A percentile compares a stretch with the other conserved stretches of the same genome.
Conservation (phyloP, 2,329 filamentous ascomycete species). For the Capronia coronata region DNA sequence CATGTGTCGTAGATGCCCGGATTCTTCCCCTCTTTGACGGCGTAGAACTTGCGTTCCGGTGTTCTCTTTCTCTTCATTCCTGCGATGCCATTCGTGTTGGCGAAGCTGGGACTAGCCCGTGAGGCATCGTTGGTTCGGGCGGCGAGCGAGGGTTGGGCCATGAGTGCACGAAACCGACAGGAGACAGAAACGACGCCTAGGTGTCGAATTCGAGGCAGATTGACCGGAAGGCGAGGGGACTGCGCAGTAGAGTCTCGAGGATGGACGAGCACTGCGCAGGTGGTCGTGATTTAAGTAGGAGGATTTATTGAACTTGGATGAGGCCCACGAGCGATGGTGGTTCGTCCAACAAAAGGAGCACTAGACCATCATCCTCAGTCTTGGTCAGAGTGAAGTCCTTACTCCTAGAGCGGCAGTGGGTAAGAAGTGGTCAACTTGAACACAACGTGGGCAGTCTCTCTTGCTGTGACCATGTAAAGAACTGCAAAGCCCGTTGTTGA, state of each 20-base stretch:
- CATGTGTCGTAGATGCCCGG: slow-evolving; percentile 60
- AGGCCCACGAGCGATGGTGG: too few species aligned
- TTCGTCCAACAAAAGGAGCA: neutral
- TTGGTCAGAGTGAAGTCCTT: too few species aligned
- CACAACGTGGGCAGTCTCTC: too few species aligned
- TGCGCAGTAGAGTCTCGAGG: neutral
- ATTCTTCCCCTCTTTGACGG: slow-evolving; percentile 53
- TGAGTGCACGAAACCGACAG: slow-evolving; percentile 7
- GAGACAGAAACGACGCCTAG: slow-evolving; percentile 4
- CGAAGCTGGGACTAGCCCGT: slow-evolving; percentile 13
- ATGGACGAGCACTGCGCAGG: neutral
- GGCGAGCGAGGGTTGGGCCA: slow-evolving; percentile 20
- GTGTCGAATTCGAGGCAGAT: slow-evolving; percentile 22
- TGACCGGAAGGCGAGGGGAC: slow-evolving; percentile 1
- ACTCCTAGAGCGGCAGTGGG: too few species aligned
- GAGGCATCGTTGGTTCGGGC: slow-evolving; percentile 10
- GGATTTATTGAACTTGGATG: too few species aligned
- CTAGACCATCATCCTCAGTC: too few species aligned
- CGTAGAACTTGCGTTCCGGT: slow-evolving; percentile 54
- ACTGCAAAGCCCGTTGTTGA: too few species aligned
- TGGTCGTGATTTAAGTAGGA: neutral
- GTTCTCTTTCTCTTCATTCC: slow-evolving; percentile 50
- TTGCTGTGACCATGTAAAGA: too few species aligned
- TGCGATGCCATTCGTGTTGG: slow-evolving; percentile 15
- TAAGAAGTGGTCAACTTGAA: too few species aligned